Evolutionary conservation across 192 early-diverging fungal species (phyloP), one percentile per base, ranked within the genome.

Genomic region (Backusella westeae): DNA sequence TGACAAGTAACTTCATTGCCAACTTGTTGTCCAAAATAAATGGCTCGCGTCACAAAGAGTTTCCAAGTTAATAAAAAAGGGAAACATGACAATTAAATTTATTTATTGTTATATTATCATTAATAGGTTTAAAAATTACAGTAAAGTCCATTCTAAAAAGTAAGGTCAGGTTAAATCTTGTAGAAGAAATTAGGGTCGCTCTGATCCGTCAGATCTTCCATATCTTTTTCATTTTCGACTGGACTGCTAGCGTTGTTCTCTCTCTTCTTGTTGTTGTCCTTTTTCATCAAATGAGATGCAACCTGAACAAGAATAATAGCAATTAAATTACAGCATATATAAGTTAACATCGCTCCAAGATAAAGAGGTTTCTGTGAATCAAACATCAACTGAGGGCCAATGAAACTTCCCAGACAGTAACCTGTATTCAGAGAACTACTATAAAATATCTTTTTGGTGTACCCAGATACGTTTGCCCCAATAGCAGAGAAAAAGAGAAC

Each of bases 341-440:
- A 80, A 26, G 66, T 67, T 7, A 77, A 0, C 71, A 76, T 71
- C 17, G 75, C 79, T 42, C 75, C 71, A 5, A 76, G 52, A 39
- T 80, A 80, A 1, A 29, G 1, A 39, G 78, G 78, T 23, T 68
- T 53, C 36, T 80, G 70, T n/a, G 44, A 67, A 23, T 53, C 34
- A 44, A 72, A n/a, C 78, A 80, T 80, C 5, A 80, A 36, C 17
- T 75, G 41, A 2, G 78, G 78, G 17, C 74, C 78, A 34, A 75
- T 29, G 38, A 76, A 67, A 36, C 66, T 76, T n/a, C 78, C 78
- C 10, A 76, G 35, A 6, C 71, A 73, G 21, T 76, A 73, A 7
- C 67, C 56, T 4, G 74, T 23, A 19, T 74, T 69, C 4, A 74
- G 7, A 12, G 36, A 53, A 35, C 66, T 46, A 34, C 53, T 74